Evolutionary conservation across 192 early-diverging fungal species (phyloP), one percentile per base, ranked within the genome.

Genomic region (Umbelopsis isabellina): DNA sequence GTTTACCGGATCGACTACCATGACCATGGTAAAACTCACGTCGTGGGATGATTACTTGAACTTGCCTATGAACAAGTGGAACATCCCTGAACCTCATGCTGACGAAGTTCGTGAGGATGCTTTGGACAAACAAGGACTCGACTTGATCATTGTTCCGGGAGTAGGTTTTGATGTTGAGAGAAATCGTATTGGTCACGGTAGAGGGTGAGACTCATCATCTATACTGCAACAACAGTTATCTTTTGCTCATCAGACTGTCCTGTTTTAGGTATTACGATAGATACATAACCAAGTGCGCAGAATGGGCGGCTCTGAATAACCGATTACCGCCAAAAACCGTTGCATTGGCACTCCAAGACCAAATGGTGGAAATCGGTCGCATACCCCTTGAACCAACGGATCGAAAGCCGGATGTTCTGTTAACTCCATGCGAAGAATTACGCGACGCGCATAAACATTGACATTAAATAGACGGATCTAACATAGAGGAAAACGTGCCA

Each of bases 1-100:
- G 23, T 88, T 85, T 46, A 76, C 61, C 30, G 70, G 76, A 10
- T 61, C 55, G 12, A 73, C 79, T 37, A 72, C 69, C 13, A 89
- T 90, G 88, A 85, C 89, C 10, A 91, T 91, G 90, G 88, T 91
- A n/a, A 81, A 76, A 61, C 75, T 91, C 15, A 72, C 70, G 13
- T 88, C 86, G 4, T 78, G 76, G 72, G 78, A 88, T 12, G 90
- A 91, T 66, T 91, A 79, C 65, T 46, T 79, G 12, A 73, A 83
- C 21, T 68, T 91, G 16, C 88, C 89, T 12, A 72, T 81, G 25
- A 91, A 90, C 71, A 79, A 67, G n/a, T 91, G 88, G 89, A 79
- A 81, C 44, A 91, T 91, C 68, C 89, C 88, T 13, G 90, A 91
- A 58, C 90, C 90, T 25, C 73, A 48, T 15, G 52, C 72, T 9